Conservation (phyloP, 2,329 filamentous ascomycete genomes). For the Ramichloridium luteum region DNA sequence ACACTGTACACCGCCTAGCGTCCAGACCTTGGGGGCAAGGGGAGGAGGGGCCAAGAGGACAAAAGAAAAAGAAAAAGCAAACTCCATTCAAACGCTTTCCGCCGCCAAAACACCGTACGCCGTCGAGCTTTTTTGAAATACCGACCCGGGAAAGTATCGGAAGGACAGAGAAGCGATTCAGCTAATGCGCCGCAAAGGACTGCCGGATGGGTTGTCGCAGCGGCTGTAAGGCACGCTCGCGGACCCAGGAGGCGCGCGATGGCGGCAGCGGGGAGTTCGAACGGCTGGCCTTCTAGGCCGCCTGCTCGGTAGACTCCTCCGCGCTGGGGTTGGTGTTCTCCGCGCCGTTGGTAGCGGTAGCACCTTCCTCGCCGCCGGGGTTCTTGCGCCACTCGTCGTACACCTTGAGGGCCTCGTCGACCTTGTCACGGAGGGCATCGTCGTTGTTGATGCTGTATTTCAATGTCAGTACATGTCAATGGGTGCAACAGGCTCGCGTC, state of each 20-base stretch:
- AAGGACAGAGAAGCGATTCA: too few species aligned
- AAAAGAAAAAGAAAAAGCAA: too few species aligned
- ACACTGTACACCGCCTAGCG: too few species aligned
- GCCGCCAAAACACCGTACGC: too few species aligned
- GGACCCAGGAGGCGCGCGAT: not conserved
- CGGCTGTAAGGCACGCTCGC: not conserved
- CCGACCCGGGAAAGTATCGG: too few species aligned
- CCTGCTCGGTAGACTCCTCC: constrained; percentile 21
- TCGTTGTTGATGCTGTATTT: constrained; percentile 73
- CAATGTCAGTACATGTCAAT: constrained; percentile 19
- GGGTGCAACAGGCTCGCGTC: constrained; percentile 1
- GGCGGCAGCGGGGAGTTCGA: constrained; percentile 4
- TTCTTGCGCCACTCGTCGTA: constrained; percentile 98
- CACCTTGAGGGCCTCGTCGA: constrained; percentile 90
- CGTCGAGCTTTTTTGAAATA: too few species aligned
- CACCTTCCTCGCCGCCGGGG: constrained; percentile 37
- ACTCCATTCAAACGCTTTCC: too few species aligned
- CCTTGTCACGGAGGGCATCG: constrained; percentile 78
- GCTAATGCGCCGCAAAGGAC: too few species aligned
- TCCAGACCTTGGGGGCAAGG: too few species aligned
- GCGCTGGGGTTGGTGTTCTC: constrained; percentile 24
- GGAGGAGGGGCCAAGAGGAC: too few species aligned
- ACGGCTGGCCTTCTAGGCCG: constrained; percentile 19
- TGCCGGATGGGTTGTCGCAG: not conserved
- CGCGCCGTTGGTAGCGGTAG: constrained; percentile 19